Base-by-base conservation (phyloP, 345 rosid species). In the Raphanus raphanistrum region DNA sequence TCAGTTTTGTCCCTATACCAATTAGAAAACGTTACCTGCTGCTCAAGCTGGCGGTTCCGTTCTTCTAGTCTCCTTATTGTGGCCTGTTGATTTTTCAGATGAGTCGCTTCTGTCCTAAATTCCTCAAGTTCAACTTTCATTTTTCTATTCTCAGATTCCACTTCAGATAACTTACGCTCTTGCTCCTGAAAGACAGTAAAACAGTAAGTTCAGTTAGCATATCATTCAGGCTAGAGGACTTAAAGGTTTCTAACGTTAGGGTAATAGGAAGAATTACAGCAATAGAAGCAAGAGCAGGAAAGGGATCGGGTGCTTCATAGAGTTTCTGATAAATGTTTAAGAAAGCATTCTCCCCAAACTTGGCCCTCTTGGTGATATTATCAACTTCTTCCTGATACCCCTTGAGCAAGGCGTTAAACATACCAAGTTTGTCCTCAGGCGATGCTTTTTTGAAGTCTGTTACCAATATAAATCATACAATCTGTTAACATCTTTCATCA, bases 371-470 rank as follows among this genome's bases (percentile, higher is more conserved):
- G 74, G 99, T 95, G 66, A 95, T 90, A 84, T 93, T 95, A 86
- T 95, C 98, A 31, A 95, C 98, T 90, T 95, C 99, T 87, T 95
- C 99, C 83, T 93, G 99, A 81, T 91, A 95, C 59, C 94, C 92
- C 88, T 90, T 95, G 12, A 95, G 98, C 77, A 95, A 86, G 57
- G 99, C 85, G 80, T 87, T 92, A 84, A 95, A 95, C 87, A 90
- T 81, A 74, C 86, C 82, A 82, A 91, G 85, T 84, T 92, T 93
- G 36, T 92, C 91, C 75, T 95, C 97, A 0, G 90, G 57, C 6
- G 98, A 86, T 79, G 99, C 99, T 90, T 90, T 95, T 85, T 95
- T 95, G 86, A 95, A 93, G 87, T 91, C 99, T 95, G 89, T 78
- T 25, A 71, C 73, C 17, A 74, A 28, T 63, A 55, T 28, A 70